Base-by-base conservation (phyloP, 176 grass and related monocot species). In the Eleusine coracana region DNA sequence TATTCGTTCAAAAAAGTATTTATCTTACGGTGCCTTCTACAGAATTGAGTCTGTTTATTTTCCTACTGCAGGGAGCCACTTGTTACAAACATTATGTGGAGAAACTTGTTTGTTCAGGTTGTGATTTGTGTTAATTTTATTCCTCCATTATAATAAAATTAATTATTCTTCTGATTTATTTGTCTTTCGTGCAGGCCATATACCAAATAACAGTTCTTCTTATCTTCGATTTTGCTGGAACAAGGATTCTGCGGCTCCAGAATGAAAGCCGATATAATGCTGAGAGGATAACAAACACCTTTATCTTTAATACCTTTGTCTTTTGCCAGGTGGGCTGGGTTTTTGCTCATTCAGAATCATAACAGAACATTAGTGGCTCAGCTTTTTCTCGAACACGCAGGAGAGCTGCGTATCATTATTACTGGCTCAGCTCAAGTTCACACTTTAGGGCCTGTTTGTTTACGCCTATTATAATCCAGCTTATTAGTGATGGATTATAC, bases 71-170 rank as follows among this genome's bases (percentile, higher is more conserved):
- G 96, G 77, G 96, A 98, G 79, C 96, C 92, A 66, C 86, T 98
- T 65, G 84, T 98, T 66, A 95, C 96, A 78, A 98, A 95, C 73
- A 90, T 98, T 50, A 98, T 98, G 92, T 98, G 96, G 96, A 90
- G 96, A 86, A 98, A 98, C 87, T 85, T 98, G 70, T 85, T 91
- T 68, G 83, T 98, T 70, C 96, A 98, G 91, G 96, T 92, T 78
- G 79, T 76, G 76, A 56, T 71, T 50, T 85, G 9, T 41, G 25
- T 85, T 20, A 46, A 21, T 9, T 68, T 64, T 34, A 83, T 89
- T 62, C 38, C 14, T 76, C 25, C 15, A 58, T 3, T 34, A 34
- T 34, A 61, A 77, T 59, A 42, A 12, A 77, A 41, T 29, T 82
- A 34, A 34, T 20, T 50, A 37, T 86, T 67, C n/a, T 72, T 58